Conservation (phyloP, 768 basidiomycete genomes). For the Cystobasidiopsis lactophilus region DNA sequence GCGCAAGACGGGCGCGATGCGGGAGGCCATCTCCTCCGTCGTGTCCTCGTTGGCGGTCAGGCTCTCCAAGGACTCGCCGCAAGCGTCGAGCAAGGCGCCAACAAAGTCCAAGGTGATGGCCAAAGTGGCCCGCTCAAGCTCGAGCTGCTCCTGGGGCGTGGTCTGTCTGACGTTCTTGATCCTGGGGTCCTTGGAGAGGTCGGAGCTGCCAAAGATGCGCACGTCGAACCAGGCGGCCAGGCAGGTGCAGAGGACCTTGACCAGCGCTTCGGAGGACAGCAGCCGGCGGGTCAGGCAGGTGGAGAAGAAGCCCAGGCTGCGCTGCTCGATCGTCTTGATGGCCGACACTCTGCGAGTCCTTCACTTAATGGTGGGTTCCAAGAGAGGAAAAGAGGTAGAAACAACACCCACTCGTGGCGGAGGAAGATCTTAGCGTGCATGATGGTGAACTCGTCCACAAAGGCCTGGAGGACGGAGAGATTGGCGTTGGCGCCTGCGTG, state of each 20-base stretch:
- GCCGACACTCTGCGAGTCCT: slow-evolving; percentile 1
- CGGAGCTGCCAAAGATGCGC: slow-evolving; percentile 31
- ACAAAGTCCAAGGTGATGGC: neutral
- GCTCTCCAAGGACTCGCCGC: neutral
- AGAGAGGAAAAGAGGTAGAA: neutral
- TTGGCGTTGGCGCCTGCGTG: slow-evolving; percentile 27
- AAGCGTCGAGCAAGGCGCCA: neutral
- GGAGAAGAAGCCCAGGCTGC: slow-evolving; percentile 37
- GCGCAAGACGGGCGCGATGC: slow-evolving; percentile 66
- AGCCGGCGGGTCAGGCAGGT: slow-evolving; percentile 43
- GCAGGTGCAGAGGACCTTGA: slow-evolving; percentile 46
- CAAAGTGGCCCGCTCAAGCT: too few relatives aligned
- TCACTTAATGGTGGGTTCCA: too few relatives aligned
- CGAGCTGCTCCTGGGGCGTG: too few relatives aligned
- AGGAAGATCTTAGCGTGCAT: slow-evolving; percentile 2
- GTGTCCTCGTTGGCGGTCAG: neutral
- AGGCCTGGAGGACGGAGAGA: slow-evolving; percentile 10
- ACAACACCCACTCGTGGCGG: neutral
- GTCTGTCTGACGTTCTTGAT: too few relatives aligned
- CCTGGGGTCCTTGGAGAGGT: neutral
- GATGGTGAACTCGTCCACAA: slow-evolving; percentile 5
- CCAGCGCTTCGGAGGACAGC: slow-evolving; percentile 53
- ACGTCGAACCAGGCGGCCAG: slow-evolving; percentile 71
- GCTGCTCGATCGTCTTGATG: slow-evolving; percentile 29
- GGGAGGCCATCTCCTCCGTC: slow-evolving; percentile 41